Evolutionary conservation across 1,284 basidiomycete genomes (phyloP).

Genomic region (Caloboletus inedulis): DNA sequence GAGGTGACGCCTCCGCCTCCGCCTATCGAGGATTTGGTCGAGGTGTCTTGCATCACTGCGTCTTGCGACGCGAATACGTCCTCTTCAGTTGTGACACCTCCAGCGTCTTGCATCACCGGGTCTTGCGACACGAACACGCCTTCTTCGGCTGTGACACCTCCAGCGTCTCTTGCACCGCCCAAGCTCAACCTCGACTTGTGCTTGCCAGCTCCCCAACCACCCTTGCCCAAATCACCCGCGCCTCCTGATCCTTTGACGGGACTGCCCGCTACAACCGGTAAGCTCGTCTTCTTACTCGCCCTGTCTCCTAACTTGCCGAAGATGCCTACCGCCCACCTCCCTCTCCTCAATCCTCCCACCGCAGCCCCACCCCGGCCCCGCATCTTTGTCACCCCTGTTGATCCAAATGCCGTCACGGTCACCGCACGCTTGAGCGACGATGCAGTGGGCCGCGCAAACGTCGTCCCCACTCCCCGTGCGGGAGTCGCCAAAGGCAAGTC

Average conservation of each 20-base stretch:
- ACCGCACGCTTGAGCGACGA: constrained; percentile 31
- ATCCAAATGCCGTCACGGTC: constrained; percentile 16
- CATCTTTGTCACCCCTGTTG: not conserved
- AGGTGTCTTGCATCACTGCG: constrained; percentile 1
- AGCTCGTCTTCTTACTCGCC: constrained; percentile 61
- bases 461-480: constrained; percentile 3
- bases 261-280: constrained; percentile 58
- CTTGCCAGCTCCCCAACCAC: not conserved
- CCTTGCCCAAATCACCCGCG: constrained; percentile 1
- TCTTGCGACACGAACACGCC: constrained; percentile 21
- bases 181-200: not conserved
- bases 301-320: constrained; percentile 40
- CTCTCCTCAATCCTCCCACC: constrained; percentile 14
- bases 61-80: constrained; percentile 21
- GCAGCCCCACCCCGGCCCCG: constrained; percentile 1
- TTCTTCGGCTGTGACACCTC: constrained; percentile 32
- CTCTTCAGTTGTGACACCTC: constrained; percentile 32
- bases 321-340: constrained; percentile 18
- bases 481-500: not conserved
- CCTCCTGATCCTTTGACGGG: constrained; percentile 46
- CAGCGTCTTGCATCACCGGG: constrained; percentile 3
- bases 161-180: constrained; percentile 4
- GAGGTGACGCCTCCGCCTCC: not conserved
- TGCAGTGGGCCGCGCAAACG: constrained; percentile 31
- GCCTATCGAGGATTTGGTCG: not conserved